Conservation (phyloP, 164 flowering plant species). For the Piper betle region DNA sequence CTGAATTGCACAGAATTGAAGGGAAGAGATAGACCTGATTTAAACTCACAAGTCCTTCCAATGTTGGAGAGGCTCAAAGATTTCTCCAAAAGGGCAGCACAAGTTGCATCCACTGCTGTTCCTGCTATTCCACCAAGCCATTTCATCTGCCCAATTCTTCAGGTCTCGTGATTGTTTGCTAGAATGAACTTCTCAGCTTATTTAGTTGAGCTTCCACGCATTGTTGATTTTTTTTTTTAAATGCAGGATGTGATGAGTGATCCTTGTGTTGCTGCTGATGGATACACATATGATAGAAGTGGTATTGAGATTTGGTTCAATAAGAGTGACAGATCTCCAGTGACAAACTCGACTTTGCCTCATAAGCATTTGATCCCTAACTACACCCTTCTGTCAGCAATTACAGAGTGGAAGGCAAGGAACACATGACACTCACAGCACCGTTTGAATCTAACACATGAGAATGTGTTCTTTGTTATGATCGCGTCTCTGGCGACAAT, state of each 20-base stretch:
- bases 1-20: slow-evolving; percentile 58
- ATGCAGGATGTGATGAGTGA: slow-evolving; percentile 71
- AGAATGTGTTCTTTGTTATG: no score
- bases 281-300: slow-evolving; percentile 70
- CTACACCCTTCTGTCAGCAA: no score
- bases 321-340: slow-evolving; percentile 50
- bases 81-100: slow-evolving; percentile 31
- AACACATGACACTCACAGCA: neutral
- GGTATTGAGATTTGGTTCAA: slow-evolving; percentile 65
- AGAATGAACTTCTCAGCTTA: neutral
- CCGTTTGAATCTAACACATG: neutral
- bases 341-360: slow-evolving; percentile 48
- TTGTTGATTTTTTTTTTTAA: neutral
- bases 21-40: slow-evolving; percentile 61
- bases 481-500: no score
- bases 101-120: slow-evolving; percentile 8
- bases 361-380: slow-evolving; percentile 51
- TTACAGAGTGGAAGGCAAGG: slow-evolving; percentile 61
- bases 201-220: neutral
- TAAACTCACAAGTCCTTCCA: slow-evolving; percentile 47
- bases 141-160: slow-evolving; percentile 68
- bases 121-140: slow-evolving; percentile 41
- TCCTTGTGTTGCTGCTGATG: slow-evolving; percentile 84
- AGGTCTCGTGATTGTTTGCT: slow-evolving; percentile 25
- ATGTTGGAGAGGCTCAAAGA: slow-evolving; percentile 46